phyloP scores from a whole-genome alignment of 2,329 filamentous ascomycete genomes.

The Zalaria sp. region DNA sequence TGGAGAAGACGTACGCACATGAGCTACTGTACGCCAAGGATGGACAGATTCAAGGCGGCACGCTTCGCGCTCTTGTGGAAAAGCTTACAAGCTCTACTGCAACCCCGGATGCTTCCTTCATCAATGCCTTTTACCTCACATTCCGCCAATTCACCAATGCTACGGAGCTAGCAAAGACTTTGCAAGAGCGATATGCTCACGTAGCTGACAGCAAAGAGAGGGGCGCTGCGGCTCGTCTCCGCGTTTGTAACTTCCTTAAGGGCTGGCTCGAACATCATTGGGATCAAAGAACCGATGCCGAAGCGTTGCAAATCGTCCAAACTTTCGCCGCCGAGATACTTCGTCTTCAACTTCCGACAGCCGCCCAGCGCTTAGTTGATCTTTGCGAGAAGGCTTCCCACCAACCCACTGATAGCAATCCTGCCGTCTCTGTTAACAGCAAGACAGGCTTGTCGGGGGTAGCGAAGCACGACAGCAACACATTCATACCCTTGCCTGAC shows the following conservation, averaged over 20 bases:
- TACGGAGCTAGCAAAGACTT: constrained; percentile 57
- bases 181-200: constrained; percentile 90
- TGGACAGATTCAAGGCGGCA: constrained; percentile 85
- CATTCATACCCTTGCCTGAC: constrained; percentile 37
- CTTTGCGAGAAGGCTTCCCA: constrained; percentile 58
- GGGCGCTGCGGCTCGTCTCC: constrained; percentile 66
- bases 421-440: constrained; percentile 70
- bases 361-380: constrained; percentile 67
- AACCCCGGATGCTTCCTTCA: constrained; percentile 81
- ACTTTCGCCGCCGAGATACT: constrained; percentile 68
- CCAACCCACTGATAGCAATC: constrained; percentile 10
- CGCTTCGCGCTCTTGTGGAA: constrained; percentile 82
- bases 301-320: constrained; percentile 61
- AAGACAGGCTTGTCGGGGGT: constrained; percentile 59
- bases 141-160: constrained; percentile 88
- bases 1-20: constrained; percentile 84
- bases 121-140: constrained; percentile 89
- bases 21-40: constrained; percentile 91
- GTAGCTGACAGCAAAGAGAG: constrained; percentile 64
- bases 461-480: neutral
- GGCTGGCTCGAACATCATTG: constrained; percentile 95
- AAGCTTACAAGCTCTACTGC: constrained; percentile 84
- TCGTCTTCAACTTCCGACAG: constrained; percentile 53
- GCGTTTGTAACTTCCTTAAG: constrained; percentile 95
- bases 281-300: constrained; percentile 66